Conservation (phyloP, 257 asterid genomes). For the Forsythia viridissima region DNA sequence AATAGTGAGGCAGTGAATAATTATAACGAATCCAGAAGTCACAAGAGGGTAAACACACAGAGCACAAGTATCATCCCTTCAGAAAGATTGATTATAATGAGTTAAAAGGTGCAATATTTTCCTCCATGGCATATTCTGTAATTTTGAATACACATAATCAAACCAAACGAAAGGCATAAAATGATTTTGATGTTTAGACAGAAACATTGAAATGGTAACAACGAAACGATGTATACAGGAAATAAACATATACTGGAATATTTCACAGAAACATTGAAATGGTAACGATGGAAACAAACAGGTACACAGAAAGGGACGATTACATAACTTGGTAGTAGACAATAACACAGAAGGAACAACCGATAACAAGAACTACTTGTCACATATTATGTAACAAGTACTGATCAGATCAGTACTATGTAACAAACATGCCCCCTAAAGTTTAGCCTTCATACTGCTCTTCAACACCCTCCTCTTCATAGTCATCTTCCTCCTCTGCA, state of each 20-base stretch:
- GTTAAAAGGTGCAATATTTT: background rate
- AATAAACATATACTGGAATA: background rate
- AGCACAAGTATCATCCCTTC: too few species aligned
- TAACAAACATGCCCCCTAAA: background rate
- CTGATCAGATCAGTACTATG: background rate
- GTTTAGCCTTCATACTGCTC: slow-evolving; percentile 40
- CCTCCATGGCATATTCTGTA: background rate
- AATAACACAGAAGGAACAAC: background rate
- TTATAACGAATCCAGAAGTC: too few species aligned
- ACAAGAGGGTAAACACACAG: too few species aligned
- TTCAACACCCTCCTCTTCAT: slow-evolving; percentile 47
- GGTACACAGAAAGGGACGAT: background rate
- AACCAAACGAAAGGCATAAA: background rate
- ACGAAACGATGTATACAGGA: too few species aligned
- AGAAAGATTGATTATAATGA: background rate
- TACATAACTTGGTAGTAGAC: background rate
- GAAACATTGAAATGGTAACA: background rate
- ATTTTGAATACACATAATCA: background rate
- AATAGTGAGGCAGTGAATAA: too few species aligned
- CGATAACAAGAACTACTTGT: background rate
- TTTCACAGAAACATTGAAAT: background rate
- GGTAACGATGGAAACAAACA: background rate
- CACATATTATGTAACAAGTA: background rate
- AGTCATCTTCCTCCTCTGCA: slow-evolving; percentile 76
- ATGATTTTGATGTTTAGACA: background rate